A percentile compares a stretch with the other conserved stretches of the same genome.
phyloP scores from a whole-genome alignment of 73 alveolate genomes.

The Paramecium pentaurelia region DNA sequence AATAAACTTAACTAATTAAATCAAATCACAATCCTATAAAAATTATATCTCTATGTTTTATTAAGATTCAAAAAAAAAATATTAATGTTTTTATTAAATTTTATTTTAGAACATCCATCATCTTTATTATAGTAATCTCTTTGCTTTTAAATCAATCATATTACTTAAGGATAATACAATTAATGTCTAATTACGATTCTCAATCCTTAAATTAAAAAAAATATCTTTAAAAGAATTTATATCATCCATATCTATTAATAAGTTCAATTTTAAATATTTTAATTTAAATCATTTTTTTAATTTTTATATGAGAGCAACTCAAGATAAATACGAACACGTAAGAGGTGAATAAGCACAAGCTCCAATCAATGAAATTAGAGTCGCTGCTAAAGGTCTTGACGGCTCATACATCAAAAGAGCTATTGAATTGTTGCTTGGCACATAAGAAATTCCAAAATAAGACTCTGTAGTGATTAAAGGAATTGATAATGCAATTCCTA shows the following conservation, averaged over 20 bases:
- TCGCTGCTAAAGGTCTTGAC: constrained; percentile 16
- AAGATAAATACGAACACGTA: constrained; percentile 34
- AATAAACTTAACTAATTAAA: neutral
- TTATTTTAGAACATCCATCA: too few species aligned
- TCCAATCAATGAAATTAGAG: constrained; percentile 18
- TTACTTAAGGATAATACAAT: too few species aligned
- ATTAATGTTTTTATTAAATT: too few species aligned
- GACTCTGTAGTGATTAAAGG: neutral
- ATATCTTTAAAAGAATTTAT: neutral
- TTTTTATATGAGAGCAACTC: neutral
- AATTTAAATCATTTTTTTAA: constrained; percentile 2
- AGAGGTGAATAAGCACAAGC: neutral
- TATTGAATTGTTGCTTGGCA: constrained; percentile 12
- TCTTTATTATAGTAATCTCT: neutral
- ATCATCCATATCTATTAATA: neutral
- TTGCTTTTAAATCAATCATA: neutral
- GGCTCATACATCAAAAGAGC: constrained; percentile 38
- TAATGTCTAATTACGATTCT: neutral
- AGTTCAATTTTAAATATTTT: neutral
- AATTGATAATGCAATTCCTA: constrained; percentile 48
- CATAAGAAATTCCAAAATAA: neutral
- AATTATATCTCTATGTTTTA: neutral
- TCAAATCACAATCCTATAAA: neutral
- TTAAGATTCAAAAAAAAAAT: too few species aligned
- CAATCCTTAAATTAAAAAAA: neutral